A percentile compares a stretch with the other conserved stretches of the same genome.
Conservation (phyloP, 305 asterid genomes). For the Fraxinus sp. region DNA sequence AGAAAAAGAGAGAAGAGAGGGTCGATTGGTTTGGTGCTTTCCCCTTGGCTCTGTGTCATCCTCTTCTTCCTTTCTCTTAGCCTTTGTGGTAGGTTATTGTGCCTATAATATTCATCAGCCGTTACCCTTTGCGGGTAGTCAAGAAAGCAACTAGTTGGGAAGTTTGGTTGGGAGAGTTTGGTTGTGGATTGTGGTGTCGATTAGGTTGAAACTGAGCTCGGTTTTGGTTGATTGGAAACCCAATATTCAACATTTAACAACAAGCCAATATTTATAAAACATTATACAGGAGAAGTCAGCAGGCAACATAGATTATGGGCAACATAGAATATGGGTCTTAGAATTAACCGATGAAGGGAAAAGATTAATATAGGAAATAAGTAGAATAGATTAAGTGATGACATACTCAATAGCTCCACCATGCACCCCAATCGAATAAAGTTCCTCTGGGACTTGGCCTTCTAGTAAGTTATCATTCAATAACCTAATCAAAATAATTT, state of each 20-base stretch:
- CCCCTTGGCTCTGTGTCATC: too few relatives aligned
- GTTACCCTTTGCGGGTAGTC: too few relatives aligned
- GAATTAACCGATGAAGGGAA: not conserved
- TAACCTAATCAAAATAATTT: conserved; percentile 42
- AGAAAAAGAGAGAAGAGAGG: too few relatives aligned
- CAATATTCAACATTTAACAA: not conserved
- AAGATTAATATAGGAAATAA: not conserved
- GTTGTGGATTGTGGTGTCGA: too few relatives aligned
- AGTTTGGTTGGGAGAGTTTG: too few relatives aligned
- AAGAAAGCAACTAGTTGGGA: too few relatives aligned
- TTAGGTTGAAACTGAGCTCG: too few relatives aligned
- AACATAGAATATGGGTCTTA: not conserved
- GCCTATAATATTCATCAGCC: too few relatives aligned
- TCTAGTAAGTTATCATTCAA: conserved; percentile 67
- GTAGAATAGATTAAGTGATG: conserved; percentile 6
- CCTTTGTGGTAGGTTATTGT: too few relatives aligned
- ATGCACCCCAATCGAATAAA: conserved; percentile 85
- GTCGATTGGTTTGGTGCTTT: too few relatives aligned
- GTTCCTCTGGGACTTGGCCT: conserved; percentile 83
- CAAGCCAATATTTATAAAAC: not conserved
- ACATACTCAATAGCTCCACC: conserved; percentile 96
- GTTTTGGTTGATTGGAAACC: too few relatives aligned
- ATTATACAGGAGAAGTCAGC: not conserved
- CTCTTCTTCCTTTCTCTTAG: too few relatives aligned
- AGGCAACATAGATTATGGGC: not conserved